Conservation (phyloP, 768 basidiomycete species). For the Trametes coccinea region DNA sequence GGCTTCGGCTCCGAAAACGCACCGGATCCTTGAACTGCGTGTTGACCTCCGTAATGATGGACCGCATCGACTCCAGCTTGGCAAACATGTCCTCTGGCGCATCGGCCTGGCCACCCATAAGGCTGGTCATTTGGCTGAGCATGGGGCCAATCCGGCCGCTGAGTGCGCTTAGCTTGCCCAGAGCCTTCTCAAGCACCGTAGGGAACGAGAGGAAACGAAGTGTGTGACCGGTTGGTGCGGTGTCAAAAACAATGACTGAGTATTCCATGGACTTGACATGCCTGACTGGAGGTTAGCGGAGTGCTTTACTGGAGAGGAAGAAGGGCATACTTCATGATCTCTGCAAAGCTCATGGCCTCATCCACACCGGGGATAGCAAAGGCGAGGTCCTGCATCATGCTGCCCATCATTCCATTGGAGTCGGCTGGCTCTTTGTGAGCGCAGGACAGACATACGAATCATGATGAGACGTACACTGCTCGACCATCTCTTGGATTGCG, state of each 20-base stretch:
- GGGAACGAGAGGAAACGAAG: slow-evolving; percentile 99
- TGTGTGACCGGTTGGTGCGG: slow-evolving; percentile 98
- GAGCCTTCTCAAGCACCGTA: slow-evolving; percentile 93
- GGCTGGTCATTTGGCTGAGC: slow-evolving; percentile 94
- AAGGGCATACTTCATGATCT: slow-evolving; percentile 93
- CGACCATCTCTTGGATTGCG: slow-evolving; percentile 98
- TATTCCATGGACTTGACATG: slow-evolving; percentile 99
- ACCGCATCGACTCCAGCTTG: slow-evolving; percentile 95
- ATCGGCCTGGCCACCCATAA: slow-evolving; percentile 92
- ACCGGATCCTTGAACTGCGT: slow-evolving; percentile 99
- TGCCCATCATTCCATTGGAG: slow-evolving; percentile 93
- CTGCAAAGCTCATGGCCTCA: slow-evolving; percentile 99
- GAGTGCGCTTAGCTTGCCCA: slow-evolving; percentile 92
- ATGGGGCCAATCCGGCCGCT: slow-evolving; percentile 96
- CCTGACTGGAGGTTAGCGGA: slow-evolving; percentile 41
- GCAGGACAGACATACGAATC: not conserved
- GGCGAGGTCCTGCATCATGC: slow-evolving; percentile 99
- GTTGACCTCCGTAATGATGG: slow-evolving; percentile 97
- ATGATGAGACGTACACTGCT: slow-evolving; percentile 68
- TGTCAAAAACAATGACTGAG: slow-evolving; percentile 99
- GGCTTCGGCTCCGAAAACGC: slow-evolving; percentile 32
- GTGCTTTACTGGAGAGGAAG: not conserved
- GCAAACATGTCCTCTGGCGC: slow-evolving; percentile 99
- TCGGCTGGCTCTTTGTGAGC: slow-evolving; percentile 55
- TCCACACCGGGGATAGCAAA: slow-evolving; percentile 99